Percentiles rank a stretch among this genome's conserved stretches.
Conservation (phyloP, 495 filamentous ascomycete species). For the Neurospora cerealis region DNA sequence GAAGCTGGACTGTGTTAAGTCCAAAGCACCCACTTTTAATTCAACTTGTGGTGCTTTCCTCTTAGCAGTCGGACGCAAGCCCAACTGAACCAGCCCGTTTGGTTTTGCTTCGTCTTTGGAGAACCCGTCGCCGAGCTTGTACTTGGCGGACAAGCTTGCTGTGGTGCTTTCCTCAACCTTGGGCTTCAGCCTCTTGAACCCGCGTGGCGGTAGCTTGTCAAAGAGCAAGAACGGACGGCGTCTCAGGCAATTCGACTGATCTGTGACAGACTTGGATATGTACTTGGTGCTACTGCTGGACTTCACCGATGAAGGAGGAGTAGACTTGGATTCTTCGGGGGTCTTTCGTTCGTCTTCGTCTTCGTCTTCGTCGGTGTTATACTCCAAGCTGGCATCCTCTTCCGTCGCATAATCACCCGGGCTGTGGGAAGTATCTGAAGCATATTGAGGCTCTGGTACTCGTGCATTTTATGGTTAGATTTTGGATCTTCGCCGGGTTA, state of each 20-base stretch:
- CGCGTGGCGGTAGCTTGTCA: conserved; percentile 4
- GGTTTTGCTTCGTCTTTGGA: conserved; percentile 14
- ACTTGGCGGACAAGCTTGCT: neutral
- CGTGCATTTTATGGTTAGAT: neutral
- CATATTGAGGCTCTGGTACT: neutral
- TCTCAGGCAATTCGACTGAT: conserved; percentile 3
- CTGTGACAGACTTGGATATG: neutral
- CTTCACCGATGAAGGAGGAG: neutral
- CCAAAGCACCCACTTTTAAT: conserved; percentile 4
- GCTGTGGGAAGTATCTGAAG: neutral
- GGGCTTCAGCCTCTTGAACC: conserved; percentile 10
- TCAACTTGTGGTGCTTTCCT: conserved; percentile 1
- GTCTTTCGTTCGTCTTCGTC: neutral
- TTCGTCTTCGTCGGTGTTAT: neutral
- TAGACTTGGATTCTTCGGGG: neutral
- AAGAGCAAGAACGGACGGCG: conserved; percentile 14
- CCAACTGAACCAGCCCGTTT: conserved; percentile 5
- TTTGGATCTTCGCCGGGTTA: neutral
- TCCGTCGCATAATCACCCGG: neutral
- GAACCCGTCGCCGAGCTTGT: conserved; percentile 14
- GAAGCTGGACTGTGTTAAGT: conserved; percentile 8
- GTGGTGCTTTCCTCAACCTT: neutral
- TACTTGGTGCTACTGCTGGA: neutral
- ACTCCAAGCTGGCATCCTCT: neutral
- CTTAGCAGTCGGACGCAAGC: neutral